Percentiles rank a stretch among this genome's conserved stretches.
These are phyloP conservation scores for Fusarium verticillioides DNA, from an alignment of 2,329 filamentous ascomycete genomes.

Conservation along the genomic window DNA sequence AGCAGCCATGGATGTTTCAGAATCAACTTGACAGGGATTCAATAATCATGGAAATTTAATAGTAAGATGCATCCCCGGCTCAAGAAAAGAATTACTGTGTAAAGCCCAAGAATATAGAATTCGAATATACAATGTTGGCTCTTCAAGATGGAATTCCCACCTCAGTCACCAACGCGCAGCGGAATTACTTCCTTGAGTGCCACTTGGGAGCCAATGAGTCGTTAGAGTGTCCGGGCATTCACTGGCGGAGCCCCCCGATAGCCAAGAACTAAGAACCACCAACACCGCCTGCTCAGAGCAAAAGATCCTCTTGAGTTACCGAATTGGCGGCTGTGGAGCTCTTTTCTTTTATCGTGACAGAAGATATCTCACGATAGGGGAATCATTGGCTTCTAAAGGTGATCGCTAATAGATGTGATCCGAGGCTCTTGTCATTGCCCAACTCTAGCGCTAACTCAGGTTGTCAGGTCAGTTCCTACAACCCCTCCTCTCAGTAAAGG, in stretches of 20 bases:
- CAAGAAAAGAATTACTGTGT: neutral
- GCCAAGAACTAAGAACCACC: conserved; percentile 18
- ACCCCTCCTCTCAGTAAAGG: conserved; percentile 22
- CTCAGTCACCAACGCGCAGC: neutral
- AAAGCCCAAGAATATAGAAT: neutral
- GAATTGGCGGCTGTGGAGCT: conserved; percentile 15
- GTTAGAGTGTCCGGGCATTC: conserved; percentile 4
- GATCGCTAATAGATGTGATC: conserved; percentile 6
- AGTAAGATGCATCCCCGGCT: neutral
- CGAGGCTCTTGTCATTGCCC: conserved; percentile 13
- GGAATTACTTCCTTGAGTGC: conserved; percentile 21
- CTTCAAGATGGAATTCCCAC: neutral
- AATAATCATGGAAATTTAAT: neutral
- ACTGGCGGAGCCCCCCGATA: conserved; percentile 40
- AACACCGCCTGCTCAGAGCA: conserved; percentile 11
- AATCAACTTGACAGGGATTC: neutral
- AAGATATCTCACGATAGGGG: conserved; percentile 13
- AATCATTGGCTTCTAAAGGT: neutral
- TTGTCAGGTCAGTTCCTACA: conserved; percentile 5
- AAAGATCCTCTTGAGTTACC: conserved; percentile 11
- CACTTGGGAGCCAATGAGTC: conserved; percentile 4
- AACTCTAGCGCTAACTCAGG: conserved; percentile 6
- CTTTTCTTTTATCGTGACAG: conserved; percentile 13
- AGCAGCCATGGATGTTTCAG: neutral
- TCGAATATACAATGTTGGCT: neutral